Base-by-base conservation (phyloP, 2,329 filamentous ascomycete genomes). In the Fusarium protoensiforme region DNA sequence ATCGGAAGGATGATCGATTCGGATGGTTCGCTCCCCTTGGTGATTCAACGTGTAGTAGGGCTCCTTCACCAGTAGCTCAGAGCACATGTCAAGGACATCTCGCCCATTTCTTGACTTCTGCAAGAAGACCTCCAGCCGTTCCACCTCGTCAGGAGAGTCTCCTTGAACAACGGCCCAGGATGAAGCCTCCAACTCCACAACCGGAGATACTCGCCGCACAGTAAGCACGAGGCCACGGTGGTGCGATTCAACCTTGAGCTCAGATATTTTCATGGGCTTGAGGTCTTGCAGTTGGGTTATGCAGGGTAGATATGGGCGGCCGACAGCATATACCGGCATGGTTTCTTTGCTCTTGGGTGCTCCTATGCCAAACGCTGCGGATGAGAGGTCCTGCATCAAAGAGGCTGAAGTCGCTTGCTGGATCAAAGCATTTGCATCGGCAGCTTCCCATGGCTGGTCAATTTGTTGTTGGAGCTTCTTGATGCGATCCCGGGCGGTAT, bases 1-100 rank as follows among this genome's bases (percentile, higher is more conserved):
- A 36, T 82, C 80, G 2, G 80, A 81, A 1, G 79, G 80, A 29
- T 82, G 81, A 7, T 81, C 79, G 13, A 82, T 43, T 0, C 85
- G 83, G 36, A 88, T 71, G 0, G 80, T 81, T 53, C 82, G 81
- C 13, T 83, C 78, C 5, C 83, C 84, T 41, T 85, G 77, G 14
- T 76, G 77, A 60, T 81, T 84, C 1, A 83, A 53, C 14, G 85
- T 87, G 66, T 87, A 83, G 64, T 85, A 88, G 0, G 87, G 87
- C 68, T 89, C 87, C 62, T 87, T 88, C 16, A 89, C 74, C 6
- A 85, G 36, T 7, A 87, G 76, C 0, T 80, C 72, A 1, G 79
- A 70, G 72, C 75, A 43, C 64, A 77, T 54, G 80, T 83, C 81
- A 7, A 85, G 64, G 1, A 80, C 51, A 9, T 84, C 82, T 27